A percentile compares a stretch with the other conserved stretches of the same genome.
Conservation (phyloP, 257 asterid genomes). For the Ajuga chamaepitys region DNA sequence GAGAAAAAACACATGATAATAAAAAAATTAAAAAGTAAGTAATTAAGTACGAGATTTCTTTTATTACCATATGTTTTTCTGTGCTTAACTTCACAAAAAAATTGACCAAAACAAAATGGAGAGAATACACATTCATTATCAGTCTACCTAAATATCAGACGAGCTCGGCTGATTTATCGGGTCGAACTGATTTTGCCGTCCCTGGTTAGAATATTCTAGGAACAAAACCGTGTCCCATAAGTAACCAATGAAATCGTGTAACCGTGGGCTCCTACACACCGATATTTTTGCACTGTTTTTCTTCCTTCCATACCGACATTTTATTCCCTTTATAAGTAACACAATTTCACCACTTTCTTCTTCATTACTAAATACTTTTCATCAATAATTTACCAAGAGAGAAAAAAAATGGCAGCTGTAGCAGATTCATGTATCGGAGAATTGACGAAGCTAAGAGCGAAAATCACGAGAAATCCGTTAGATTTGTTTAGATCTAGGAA, state of each 20-base stretch:
- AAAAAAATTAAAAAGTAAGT: too few relatives aligned
- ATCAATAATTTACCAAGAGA: not conserved
- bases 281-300: not conserved
- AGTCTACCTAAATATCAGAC: too few relatives aligned
- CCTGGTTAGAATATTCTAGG: constrained; percentile 25
- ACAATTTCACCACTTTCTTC: not conserved
- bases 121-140: too few relatives aligned
- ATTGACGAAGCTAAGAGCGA: constrained; percentile 43
- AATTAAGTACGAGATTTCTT: too few relatives aligned
- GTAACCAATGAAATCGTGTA: constrained; percentile 11
- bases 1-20: too few relatives aligned
- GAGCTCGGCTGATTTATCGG: too few relatives aligned
- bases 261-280: constrained; percentile 19
- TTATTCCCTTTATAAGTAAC: constrained; percentile 12
- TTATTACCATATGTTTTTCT: too few relatives aligned
- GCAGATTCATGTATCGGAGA: constrained; percentile 49
- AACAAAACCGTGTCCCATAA: constrained; percentile 19
- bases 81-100: too few relatives aligned
- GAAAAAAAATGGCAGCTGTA: constrained; percentile 36
- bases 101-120: too few relatives aligned
- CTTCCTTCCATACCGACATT: not conserved
- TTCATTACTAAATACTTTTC: not conserved
- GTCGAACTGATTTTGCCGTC: too few relatives aligned
- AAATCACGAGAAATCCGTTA: constrained; percentile 38
- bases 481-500: constrained; percentile 19